A percentile compares a stretch with the other conserved stretches of the same genome.
These are phyloP conservation scores for Lomentospora prolificans DNA, from an alignment of 2,329 filamentous ascomycete species.

Conservation along the genomic window DNA sequence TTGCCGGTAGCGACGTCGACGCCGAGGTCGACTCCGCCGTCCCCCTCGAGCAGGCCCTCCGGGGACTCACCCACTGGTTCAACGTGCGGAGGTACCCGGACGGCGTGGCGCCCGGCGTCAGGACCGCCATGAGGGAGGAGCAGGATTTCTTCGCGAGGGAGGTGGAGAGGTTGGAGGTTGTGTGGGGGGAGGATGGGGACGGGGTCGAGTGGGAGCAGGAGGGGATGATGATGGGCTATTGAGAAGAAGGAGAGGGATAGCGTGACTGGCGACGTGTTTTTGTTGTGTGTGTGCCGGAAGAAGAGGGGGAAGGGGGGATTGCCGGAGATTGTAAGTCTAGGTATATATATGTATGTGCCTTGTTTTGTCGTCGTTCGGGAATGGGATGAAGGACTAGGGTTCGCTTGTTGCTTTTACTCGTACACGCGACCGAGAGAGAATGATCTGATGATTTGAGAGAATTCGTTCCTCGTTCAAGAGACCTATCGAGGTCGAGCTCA, in stretches of 20 bases:
- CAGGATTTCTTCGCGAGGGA: constrained; percentile 73
- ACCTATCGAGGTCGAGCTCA: not conserved
- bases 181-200: constrained; percentile 32
- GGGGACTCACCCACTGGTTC: constrained; percentile 89
- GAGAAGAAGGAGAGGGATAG: not conserved
- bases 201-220: constrained; percentile 17
- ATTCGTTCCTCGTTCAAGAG: not conserved
- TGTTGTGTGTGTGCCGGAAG: no score
- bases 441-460: not conserved
- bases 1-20: constrained; percentile 83
- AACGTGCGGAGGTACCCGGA: constrained; percentile 77
- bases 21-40: constrained; percentile 88
- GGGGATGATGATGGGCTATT: constrained; percentile 10
- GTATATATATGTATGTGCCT: not conserved
- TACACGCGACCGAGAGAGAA: no score
- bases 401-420: not conserved
- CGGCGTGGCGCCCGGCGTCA: constrained; percentile 50
- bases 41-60: constrained; percentile 80
- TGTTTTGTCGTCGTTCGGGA: not conserved
- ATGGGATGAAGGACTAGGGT: not conserved
- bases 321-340: not conserved
- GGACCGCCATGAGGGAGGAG: constrained; percentile 57
- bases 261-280: no score
- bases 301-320: no score
- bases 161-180: constrained; percentile 59